These are phyloP conservation scores for Lecanicillium sp. DNA, from an alignment of 2,329 filamentous ascomycete genomes.

Conservation along the genomic window DNA sequence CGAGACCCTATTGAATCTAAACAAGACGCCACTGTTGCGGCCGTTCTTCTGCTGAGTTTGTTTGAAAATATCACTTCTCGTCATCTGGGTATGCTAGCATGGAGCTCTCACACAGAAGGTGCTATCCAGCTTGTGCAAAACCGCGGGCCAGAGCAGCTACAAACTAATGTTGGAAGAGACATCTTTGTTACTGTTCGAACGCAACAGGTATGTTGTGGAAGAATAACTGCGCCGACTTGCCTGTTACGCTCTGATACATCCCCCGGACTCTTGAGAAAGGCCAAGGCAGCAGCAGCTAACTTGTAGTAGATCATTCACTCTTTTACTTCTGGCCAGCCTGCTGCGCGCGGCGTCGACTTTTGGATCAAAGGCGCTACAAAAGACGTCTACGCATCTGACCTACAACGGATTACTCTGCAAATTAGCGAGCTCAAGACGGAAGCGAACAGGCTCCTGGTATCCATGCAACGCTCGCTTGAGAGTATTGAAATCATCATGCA, in stretches of 20 bases:
- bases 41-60: slow-evolving; percentile 53
- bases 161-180: slow-evolving; percentile 45
- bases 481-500: slow-evolving; percentile 45
- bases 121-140: slow-evolving; percentile 56
- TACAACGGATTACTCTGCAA: slow-evolving; percentile 47
- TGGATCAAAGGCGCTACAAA: slow-evolving; percentile 50
- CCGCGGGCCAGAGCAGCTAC: slow-evolving; percentile 49
- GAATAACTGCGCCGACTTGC: too few species aligned
- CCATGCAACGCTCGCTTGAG: slow-evolving; percentile 39
- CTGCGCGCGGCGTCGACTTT: slow-evolving; percentile 51
- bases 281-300: too few species aligned
- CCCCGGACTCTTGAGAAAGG: too few species aligned
- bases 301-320: slow-evolving; percentile 48
- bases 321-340: slow-evolving; percentile 45
- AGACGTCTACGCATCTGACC: slow-evolving; percentile 41
- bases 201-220: slow-evolving; percentile 54
- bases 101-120: slow-evolving; percentile 59
- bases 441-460: slow-evolving; percentile 44
- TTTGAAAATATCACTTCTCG: slow-evolving; percentile 56
- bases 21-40: slow-evolving; percentile 52
- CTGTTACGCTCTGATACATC: too few species aligned
- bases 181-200: slow-evolving; percentile 56
- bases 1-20: slow-evolving; percentile 42
- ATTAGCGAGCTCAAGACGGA: slow-evolving; percentile 51
- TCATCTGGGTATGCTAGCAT: slow-evolving; percentile 49